A percentile compares a stretch with the other conserved stretches of the same genome.
Conservation (phyloP, 2,329 filamentous ascomycete genomes). For the Colletotrichum spaethianum region DNA sequence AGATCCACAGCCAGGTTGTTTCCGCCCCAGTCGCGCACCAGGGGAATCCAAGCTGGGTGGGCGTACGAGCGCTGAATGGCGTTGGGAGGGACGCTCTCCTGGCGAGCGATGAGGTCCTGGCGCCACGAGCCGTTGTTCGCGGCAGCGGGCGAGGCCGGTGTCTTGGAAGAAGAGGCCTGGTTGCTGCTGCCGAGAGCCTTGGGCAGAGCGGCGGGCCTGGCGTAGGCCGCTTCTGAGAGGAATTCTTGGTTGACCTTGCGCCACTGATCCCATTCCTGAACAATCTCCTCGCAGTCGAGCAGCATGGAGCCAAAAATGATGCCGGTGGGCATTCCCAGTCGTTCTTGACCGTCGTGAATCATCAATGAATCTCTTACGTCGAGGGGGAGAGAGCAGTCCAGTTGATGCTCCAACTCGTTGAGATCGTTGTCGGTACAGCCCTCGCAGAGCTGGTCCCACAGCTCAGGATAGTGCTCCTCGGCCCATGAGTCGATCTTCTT, state of each 20-base stretch:
- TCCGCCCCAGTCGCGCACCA: slow-evolving; percentile 97
- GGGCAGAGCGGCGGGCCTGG: slow-evolving; percentile 74
- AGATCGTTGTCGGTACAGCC: slow-evolving; percentile 94
- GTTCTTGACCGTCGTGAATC: slow-evolving; percentile 96
- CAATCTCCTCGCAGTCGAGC: slow-evolving; percentile 97
- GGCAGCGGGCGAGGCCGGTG: slow-evolving; percentile 62
- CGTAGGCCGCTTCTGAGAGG: slow-evolving; percentile 72
- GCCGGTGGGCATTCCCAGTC: slow-evolving; percentile 90
- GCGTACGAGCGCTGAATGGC: slow-evolving; percentile 94
- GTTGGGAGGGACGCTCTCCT: slow-evolving; percentile 89
- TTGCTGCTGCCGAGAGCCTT: slow-evolving; percentile 79
- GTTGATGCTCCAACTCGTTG: slow-evolving; percentile 95
- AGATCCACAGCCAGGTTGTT: slow-evolving; percentile 97
- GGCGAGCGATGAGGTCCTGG: slow-evolving; percentile 85
- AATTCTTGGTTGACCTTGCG: slow-evolving; percentile 92
- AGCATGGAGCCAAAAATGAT: slow-evolving; percentile 96
- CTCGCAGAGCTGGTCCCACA: slow-evolving; percentile 93
- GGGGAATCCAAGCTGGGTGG: slow-evolving; percentile 94
- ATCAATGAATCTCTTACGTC: slow-evolving; percentile 94
- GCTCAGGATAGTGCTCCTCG: slow-evolving; percentile 94
- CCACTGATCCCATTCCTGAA: slow-evolving; percentile 98
- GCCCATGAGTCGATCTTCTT: slow-evolving; percentile 93
- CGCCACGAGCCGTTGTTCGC: slow-evolving; percentile 79
- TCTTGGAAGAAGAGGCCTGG: slow-evolving; percentile 79
- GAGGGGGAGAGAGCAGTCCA: slow-evolving; percentile 93